Percentiles rank a stretch among this genome's conserved stretches.
Evolutionary conservation across 192 early-diverging fungal species (phyloP).

Genomic region (Powellomyces hirtus): DNA sequence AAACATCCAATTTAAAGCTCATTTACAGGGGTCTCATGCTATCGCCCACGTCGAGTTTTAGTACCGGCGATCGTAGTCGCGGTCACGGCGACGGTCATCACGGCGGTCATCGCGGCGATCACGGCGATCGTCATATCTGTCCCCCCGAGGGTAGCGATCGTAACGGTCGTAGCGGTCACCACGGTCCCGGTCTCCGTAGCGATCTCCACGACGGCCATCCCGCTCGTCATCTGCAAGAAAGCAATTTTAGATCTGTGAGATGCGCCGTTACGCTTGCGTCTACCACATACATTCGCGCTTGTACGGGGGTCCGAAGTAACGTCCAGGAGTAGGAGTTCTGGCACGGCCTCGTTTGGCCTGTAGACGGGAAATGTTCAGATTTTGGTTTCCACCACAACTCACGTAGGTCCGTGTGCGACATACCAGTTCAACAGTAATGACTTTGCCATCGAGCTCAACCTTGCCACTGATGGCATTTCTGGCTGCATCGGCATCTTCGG

Average conservation of each 20-base stretch:
- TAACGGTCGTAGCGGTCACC: neutral
- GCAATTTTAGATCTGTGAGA: neutral
- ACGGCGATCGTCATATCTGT: conserved; percentile 32
- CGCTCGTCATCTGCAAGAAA: neutral
- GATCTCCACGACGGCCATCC: neutral
- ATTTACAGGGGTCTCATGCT: too few relatives aligned
- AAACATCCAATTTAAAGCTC: too few relatives aligned
- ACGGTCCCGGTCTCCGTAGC: neutral
- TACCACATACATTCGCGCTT: conserved; percentile 32
- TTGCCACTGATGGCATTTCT: conserved; percentile 31
- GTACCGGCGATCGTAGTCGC: conserved; percentile 18
- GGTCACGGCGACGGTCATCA: conserved; percentile 33
- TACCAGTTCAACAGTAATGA: conserved; percentile 46
- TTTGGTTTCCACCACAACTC: neutral
- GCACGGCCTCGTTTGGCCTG: conserved; percentile 68
- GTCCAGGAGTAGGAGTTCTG: conserved; percentile 76
- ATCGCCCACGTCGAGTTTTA: too few relatives aligned
- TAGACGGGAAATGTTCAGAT: neutral
- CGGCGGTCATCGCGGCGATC: conserved; percentile 28
- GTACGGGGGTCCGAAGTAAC: conserved; percentile 75
- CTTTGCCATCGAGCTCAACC: conserved; percentile 36
- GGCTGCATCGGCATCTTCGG: conserved; percentile 42
- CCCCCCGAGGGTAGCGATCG: conserved; percentile 13
- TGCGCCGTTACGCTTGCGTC: neutral
- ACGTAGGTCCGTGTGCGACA: neutral